Conservation (phyloP, 164 flowering plant genomes). For the Tinospora cordifolia region DNA sequence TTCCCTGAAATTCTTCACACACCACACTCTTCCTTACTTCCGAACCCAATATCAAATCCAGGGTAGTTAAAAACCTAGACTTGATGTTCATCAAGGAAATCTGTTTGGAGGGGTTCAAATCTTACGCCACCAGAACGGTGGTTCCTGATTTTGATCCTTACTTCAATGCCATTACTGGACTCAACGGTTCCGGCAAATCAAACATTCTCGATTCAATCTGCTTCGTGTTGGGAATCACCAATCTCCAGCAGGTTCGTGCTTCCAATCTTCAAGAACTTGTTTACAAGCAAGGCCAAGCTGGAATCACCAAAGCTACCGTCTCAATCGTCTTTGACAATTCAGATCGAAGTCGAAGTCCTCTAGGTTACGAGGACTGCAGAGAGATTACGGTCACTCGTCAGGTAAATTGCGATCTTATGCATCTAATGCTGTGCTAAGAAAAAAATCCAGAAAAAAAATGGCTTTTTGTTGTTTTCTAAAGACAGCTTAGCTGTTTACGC, state of each 20-base stretch:
- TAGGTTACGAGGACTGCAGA: constrained; percentile 78
- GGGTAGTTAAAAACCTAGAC: neutral
- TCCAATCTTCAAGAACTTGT: constrained; percentile 97
- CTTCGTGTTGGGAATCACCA: constrained; percentile 91
- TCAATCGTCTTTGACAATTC: constrained; percentile 86
- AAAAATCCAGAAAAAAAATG: too few species aligned
- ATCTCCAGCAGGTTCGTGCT: constrained; percentile 95
- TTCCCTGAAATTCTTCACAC: too few species aligned
- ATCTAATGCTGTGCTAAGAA: too few species aligned
- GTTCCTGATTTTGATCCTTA: constrained; percentile 89
- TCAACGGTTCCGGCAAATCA: constrained; percentile 96
- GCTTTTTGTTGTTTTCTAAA: too few species aligned
- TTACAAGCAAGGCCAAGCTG: constrained; percentile 99
- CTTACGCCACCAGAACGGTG: constrained; percentile 90
- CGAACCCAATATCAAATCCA: neutral
- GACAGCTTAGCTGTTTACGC: too few species aligned
- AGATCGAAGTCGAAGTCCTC: constrained; percentile 71
- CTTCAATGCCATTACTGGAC: constrained; percentile 94
- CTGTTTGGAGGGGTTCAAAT: constrained; percentile 93
- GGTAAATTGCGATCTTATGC: constrained; percentile 28
- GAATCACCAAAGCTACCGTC: constrained; percentile 97
- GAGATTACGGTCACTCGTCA: constrained; percentile 98
- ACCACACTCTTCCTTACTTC: too few species aligned
- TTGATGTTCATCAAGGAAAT: constrained; percentile 77
- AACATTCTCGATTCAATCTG: constrained; percentile 96